Conservation (phyloP, 306 rosid genomes). For the Glycine latifolia region DNA sequence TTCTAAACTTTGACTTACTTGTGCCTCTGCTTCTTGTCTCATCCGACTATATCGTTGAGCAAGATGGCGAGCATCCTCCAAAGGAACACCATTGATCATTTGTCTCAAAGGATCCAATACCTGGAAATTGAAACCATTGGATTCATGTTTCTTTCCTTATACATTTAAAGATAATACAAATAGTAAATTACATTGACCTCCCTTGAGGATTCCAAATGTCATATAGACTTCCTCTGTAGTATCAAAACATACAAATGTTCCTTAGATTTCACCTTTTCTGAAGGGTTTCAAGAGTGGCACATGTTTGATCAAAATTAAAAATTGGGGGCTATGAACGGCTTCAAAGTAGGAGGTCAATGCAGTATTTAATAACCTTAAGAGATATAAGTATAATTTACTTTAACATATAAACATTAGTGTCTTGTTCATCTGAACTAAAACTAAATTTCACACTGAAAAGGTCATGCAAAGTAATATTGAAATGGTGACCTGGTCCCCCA, state of each 20-base stretch:
- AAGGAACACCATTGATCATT: constrained; percentile 82
- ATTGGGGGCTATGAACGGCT: neutral
- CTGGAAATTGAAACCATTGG: constrained; percentile 56
- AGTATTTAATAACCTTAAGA: constrained; percentile 29
- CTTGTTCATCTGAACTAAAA: constrained; percentile 20
- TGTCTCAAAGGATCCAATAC: constrained; percentile 96
- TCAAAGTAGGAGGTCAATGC: constrained; percentile 27
- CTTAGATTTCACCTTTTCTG: constrained; percentile 14
- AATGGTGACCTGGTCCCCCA: too few relatives aligned
- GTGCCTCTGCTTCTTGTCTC: constrained; percentile 96
- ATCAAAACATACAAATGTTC: constrained; percentile 29
- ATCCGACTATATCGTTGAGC: constrained; percentile 96
- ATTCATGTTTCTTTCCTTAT: constrained; percentile 41
- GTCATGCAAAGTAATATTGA: neutral
- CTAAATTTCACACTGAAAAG: constrained; percentile 16
- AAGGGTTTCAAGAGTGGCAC: constrained; percentile 28
- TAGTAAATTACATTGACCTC: neutral
- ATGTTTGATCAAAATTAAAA: constrained; percentile 11
- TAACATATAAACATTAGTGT: constrained; percentile 5
- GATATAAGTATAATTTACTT: constrained; percentile 29
- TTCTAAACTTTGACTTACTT: constrained; percentile 54
- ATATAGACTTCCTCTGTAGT: neutral
- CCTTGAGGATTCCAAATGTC: constrained; percentile 26
- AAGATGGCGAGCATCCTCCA: constrained; percentile 99
- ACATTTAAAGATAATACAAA: constrained; percentile 17